These are phyloP conservation scores for Penicillium antarcticum DNA, from an alignment of 495 filamentous ascomycete genomes.

Conservation along the genomic window DNA sequence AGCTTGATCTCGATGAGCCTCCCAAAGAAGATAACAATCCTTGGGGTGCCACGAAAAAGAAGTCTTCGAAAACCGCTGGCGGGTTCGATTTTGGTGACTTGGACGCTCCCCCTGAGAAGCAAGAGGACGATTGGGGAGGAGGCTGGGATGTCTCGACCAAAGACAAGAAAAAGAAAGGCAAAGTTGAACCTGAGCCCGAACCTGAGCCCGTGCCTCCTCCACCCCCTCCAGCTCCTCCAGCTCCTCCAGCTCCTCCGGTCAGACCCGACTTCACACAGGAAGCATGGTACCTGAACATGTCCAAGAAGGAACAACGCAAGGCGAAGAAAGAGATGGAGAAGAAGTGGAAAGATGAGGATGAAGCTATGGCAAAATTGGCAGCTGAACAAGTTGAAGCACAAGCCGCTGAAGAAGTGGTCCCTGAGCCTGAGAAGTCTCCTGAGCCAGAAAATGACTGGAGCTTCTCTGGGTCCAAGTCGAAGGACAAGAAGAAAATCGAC, in stretches of 20 bases:
- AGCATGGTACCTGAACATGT: constrained; percentile 15
- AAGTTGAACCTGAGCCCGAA: constrained; percentile 23
- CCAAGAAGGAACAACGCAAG: constrained; percentile 31
- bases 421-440: constrained; percentile 9
- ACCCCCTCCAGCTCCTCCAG: constrained; percentile 9
- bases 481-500: constrained; percentile 40
- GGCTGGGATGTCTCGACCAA: constrained; percentile 16
- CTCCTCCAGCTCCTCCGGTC: neutral
- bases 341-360: constrained; percentile 21
- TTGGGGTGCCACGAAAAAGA: constrained; percentile 42
- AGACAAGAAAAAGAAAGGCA: constrained; percentile 28
- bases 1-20: constrained; percentile 30
- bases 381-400: constrained; percentile 1
- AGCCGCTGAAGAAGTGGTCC: constrained; percentile 17
- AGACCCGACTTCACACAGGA: constrained; percentile 11
- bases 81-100: constrained; percentile 49
- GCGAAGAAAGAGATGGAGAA: constrained; percentile 32
- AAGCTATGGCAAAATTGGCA: constrained; percentile 11
- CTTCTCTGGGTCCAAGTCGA: constrained; percentile 37
- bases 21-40: constrained; percentile 37
- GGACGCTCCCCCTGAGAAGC: constrained; percentile 27
- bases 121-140: constrained; percentile 28
- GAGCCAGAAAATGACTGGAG: constrained; percentile 28
- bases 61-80: constrained; percentile 30
- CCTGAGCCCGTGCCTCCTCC: constrained; percentile 10